A percentile compares a stretch with the other conserved stretches of the same genome.
Evolutionary conservation across 345 rosid species (phyloP).

Genomic region (Garcia nutans): DNA sequence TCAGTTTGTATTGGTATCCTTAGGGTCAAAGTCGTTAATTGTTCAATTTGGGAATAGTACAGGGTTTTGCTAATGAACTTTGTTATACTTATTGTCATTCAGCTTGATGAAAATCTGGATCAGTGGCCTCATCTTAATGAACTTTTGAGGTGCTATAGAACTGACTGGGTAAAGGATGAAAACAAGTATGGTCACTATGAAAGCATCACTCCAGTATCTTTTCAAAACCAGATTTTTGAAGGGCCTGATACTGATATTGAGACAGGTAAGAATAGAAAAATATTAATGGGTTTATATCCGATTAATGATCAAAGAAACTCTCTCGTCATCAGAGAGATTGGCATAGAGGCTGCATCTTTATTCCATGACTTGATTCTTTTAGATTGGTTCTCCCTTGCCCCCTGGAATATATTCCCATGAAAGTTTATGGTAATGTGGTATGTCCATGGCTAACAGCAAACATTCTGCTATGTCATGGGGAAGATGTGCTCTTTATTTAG

Average conservation of each 20-base stretch:
- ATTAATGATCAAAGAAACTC: not conserved
- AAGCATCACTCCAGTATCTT: slow-evolving; percentile 49
- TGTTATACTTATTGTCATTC: slow-evolving; percentile 14
- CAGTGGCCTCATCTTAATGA: slow-evolving; percentile 97
- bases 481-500: not conserved
- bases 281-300: not conserved
- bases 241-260: slow-evolving; percentile 96
- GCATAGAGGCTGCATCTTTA: not conserved
- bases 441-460: not conserved
- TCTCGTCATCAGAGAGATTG: not conserved
- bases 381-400: too few species aligned
- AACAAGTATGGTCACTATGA: slow-evolving; percentile 91
- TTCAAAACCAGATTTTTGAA: slow-evolving; percentile 87
- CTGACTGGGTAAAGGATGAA: slow-evolving; percentile 95
- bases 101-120: slow-evolving; percentile 89
- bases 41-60: not conserved
- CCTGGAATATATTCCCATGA: not conserved
- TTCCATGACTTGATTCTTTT: not conserved
- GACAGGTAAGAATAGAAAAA: slow-evolving; percentile 50
- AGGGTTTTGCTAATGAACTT: not conserved
- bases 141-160: slow-evolving; percentile 73
- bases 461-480: not conserved
- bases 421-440: not conserved
- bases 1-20: not conserved
- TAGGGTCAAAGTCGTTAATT: not conserved